Conservation (phyloP, 2,329 filamentous ascomycete species). For the Davidsoniella australis region DNA sequence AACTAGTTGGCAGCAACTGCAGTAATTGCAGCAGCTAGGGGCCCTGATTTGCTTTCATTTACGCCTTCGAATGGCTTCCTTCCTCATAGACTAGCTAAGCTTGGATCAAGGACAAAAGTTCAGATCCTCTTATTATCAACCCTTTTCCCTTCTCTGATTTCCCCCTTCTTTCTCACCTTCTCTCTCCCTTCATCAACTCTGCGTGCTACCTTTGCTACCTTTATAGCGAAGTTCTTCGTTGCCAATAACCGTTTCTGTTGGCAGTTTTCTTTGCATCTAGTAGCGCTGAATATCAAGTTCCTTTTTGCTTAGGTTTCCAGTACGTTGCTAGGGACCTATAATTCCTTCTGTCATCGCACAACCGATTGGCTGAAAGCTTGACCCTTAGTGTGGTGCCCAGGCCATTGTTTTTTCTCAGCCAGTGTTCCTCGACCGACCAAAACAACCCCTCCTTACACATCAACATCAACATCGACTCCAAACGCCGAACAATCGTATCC, state of each 20-base stretch:
- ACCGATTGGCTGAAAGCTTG: conserved; percentile 6
- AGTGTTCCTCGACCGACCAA: background rate
- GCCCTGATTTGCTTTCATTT: too few relatives aligned
- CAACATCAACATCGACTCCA: background rate
- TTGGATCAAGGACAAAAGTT: conserved; percentile 4
- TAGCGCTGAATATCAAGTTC: conserved; percentile 11
- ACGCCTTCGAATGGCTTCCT: conserved; percentile 5
- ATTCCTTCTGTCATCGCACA: conserved; percentile 3
- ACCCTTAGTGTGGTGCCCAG: conserved; percentile 5
- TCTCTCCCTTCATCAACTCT: background rate
- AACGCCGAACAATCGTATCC: conserved; percentile 1
- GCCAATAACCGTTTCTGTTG: background rate
- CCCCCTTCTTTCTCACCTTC: background rate
- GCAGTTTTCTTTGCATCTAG: conserved; percentile 6
- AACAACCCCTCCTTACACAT: conserved; percentile 11
- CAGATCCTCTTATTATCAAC: conserved; percentile 1
- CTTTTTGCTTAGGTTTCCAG: conserved; percentile 3
- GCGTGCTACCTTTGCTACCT: background rate
- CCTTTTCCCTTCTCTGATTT: conserved; percentile 1
- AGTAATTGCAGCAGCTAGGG: background rate
- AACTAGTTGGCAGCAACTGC: background rate
- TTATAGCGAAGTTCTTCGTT: conserved; percentile 1
- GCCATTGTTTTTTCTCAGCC: conserved; percentile 7
- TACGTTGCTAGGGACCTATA: background rate
- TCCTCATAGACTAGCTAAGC: conserved; percentile 3